These are phyloP conservation scores for Styphnolobium japonicum DNA, from an alignment of 306 rosid genomes.

Conservation along the genomic window DNA sequence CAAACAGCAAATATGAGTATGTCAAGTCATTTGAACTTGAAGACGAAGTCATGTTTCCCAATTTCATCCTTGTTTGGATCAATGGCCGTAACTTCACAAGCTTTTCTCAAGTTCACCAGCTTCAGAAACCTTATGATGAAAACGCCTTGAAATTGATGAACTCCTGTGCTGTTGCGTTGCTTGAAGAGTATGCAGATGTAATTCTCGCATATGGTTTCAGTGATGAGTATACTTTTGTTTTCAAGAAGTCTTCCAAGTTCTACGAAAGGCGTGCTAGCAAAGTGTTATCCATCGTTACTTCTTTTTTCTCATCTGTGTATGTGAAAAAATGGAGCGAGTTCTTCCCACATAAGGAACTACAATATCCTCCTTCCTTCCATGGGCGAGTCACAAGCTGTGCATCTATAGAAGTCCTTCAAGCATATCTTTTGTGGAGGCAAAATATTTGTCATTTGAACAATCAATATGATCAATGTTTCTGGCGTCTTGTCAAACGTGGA, in stretches of 20 bases:
- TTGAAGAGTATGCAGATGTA: constrained; percentile 63
- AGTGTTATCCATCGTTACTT: constrained; percentile 60
- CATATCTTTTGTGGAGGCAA: constrained; percentile 83
- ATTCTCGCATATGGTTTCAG: constrained; percentile 75
- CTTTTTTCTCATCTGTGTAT: constrained; percentile 67
- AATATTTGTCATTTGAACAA: constrained; percentile 64
- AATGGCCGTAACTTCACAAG: constrained; percentile 48
- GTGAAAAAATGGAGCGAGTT: constrained; percentile 62
- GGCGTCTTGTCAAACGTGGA: constrained; percentile 67
- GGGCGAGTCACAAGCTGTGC: constrained; percentile 64
- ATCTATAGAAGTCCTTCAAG: constrained; percentile 65
- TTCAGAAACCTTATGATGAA: constrained; percentile 62
- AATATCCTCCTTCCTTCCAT: constrained; percentile 56
- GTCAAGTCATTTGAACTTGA: constrained; percentile 72
- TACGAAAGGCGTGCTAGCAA: constrained; percentile 80
- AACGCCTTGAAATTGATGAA: constrained; percentile 70
- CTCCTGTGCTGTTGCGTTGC: constrained; percentile 49
- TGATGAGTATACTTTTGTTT: constrained; percentile 67
- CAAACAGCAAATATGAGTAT: constrained; percentile 79
- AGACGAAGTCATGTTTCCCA: constrained; percentile 75
- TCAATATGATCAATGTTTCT: constrained; percentile 58
- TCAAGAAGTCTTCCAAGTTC: constrained; percentile 73
- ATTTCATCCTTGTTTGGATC: constrained; percentile 59
- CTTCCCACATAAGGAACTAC: constrained; percentile 54
- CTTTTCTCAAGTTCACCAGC: constrained; percentile 52